phyloP scores from a whole-genome alignment of 2,329 filamentous ascomycete species.

The Cercospora zeae-maydis region DNA sequence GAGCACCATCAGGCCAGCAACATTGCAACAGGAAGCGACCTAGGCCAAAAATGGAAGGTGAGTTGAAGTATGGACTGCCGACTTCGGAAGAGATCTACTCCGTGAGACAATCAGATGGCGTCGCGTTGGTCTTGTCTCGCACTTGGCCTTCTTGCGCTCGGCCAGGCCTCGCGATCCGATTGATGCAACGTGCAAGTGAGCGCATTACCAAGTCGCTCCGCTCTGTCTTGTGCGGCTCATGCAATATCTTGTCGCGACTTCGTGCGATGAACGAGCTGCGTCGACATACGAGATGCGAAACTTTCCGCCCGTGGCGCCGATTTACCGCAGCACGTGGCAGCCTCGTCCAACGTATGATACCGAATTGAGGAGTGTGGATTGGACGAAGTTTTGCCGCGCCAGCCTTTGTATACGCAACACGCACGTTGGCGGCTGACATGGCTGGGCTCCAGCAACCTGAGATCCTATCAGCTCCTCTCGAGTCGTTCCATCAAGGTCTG shows the following conservation, averaged over 20 bases:
- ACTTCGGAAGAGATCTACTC: slow-evolving; percentile 14
- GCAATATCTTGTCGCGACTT: slow-evolving; percentile 1
- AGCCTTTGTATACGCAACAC: neutral
- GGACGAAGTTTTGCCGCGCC: neutral
- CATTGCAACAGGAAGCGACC: neutral
- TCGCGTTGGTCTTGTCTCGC: neutral
- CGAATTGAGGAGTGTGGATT: neutral
- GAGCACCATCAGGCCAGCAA: no score
- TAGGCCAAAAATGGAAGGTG: slow-evolving; percentile 7
- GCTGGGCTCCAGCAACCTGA: neutral
- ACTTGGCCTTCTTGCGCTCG: slow-evolving; percentile 5
- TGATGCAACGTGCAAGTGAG: neutral
- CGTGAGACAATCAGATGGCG: slow-evolving; percentile 1
- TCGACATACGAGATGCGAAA: neutral
- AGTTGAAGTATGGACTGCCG: slow-evolving; percentile 6
- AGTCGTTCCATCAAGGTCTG: neutral
- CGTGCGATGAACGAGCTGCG: neutral
- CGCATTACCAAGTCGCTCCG: slow-evolving; percentile 3
- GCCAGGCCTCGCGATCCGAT: neutral
- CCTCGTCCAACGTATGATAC: neutral
- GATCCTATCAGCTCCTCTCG: neutral
- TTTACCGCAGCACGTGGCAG: neutral
- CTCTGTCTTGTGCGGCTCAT: neutral
- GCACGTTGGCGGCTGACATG: neutral
- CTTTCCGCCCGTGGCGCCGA: neutral